phyloP scores from a whole-genome alignment of 2,329 filamentous ascomycete species.

The Ophiostoma tasmaniense region DNA sequence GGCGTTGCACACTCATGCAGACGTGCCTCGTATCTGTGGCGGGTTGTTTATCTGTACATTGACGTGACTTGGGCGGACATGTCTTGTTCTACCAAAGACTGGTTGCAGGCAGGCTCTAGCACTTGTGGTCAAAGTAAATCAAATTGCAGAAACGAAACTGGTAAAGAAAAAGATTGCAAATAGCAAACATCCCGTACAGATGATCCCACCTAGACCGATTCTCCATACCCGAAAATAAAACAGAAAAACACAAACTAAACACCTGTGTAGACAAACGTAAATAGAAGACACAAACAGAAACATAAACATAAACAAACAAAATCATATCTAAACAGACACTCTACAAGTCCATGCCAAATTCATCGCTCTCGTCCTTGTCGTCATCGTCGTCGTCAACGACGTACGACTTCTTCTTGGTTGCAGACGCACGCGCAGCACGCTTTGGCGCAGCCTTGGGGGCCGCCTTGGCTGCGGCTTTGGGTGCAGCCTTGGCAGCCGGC shows the following conservation, averaged over 20 bases:
- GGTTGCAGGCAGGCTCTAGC: too few relatives aligned
- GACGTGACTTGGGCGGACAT: not conserved
- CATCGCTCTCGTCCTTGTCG: conserved; percentile 28
- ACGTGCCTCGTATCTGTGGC: not conserved
- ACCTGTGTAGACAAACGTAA: not conserved
- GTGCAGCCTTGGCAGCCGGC: not conserved
- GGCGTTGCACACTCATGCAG: not conserved
- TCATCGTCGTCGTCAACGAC: conserved; percentile 29
- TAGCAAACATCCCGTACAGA: not conserved
- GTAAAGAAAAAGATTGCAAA: not conserved
- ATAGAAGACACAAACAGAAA: not conserved
- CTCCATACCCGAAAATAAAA: conserved; percentile 11
- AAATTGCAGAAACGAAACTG: not conserved
- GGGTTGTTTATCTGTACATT: not conserved
- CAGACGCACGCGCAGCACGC: conserved; percentile 35
- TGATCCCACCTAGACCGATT: not conserved
- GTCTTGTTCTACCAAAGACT: too few relatives aligned
- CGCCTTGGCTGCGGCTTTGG: conserved; percentile 8
- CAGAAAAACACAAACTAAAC: not conserved
- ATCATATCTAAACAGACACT: not conserved
- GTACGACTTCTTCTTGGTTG: conserved; percentile 35
- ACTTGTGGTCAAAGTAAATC: not conserved
- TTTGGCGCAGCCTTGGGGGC: not conserved
- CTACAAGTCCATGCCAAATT: conserved; percentile 32
- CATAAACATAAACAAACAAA: not conserved